These are phyloP conservation scores for Akanthomyces uredinophilus DNA, from an alignment of 2,329 filamentous ascomycete genomes.

Conservation along the genomic window DNA sequence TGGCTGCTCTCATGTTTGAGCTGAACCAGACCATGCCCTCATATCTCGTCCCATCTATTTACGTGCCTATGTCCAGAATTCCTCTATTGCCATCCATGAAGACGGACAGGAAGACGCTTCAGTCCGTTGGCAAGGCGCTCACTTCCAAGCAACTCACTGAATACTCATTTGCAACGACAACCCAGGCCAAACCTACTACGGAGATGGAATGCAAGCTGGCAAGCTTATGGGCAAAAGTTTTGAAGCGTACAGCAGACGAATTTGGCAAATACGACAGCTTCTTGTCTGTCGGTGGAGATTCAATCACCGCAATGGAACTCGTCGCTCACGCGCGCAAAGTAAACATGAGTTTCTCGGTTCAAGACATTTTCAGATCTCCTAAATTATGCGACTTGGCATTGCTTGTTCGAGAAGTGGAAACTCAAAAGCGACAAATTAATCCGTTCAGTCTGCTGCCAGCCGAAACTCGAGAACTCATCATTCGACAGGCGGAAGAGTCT, in stretches of 20 bases:
- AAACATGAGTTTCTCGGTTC: conserved; percentile 37
- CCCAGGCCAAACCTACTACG: not conserved
- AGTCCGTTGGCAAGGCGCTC: not conserved
- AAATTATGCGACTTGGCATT: conserved; percentile 40
- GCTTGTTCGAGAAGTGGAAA: not conserved
- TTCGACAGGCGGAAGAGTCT: not conserved
- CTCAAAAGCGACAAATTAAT: not conserved
- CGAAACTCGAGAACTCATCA: not conserved
- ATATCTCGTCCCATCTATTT: conserved; percentile 18
- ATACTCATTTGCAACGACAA: not conserved
- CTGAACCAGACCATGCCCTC: conserved; percentile 11
- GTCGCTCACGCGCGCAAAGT: conserved; percentile 36
- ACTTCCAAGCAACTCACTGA: not conserved
- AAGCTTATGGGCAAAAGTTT: not conserved
- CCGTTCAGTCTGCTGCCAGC: not conserved
- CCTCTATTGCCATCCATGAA: conserved; percentile 16
- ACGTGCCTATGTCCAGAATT: conserved; percentile 12
- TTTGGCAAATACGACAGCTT: not conserved
- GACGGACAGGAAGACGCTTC: conserved; percentile 14
- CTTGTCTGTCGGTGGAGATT: conserved; percentile 28
- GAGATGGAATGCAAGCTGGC: not conserved
- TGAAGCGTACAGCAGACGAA: not conserved
- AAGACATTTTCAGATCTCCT: conserved; percentile 40
- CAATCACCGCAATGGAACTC: conserved; percentile 44
- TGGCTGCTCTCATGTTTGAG: not conserved